phyloP scores from a whole-genome alignment of 2,329 filamentous ascomycete genomes.

The Tolypocladium ophioglossoides region DNA sequence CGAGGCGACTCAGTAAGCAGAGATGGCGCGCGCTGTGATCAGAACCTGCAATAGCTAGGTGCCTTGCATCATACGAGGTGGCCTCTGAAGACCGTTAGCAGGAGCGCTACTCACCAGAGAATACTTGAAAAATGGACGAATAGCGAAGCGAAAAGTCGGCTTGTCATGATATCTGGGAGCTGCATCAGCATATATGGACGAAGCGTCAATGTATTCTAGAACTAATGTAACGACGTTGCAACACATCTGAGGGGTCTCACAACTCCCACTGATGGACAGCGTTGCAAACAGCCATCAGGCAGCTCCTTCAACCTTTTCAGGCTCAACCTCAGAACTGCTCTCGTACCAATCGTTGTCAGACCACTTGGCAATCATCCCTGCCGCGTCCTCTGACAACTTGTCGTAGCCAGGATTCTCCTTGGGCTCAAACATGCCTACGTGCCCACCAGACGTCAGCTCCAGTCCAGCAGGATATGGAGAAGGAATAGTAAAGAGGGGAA shows the following conservation, averaged over 20 bases:
- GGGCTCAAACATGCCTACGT: slow-evolving; percentile 59
- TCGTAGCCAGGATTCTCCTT: slow-evolving; percentile 64
- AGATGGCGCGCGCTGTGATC: not conserved
- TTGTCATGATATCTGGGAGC: not conserved
- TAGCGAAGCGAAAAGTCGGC: not conserved
- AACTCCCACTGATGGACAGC: not conserved
- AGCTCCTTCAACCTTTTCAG: not conserved
- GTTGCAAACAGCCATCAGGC: not conserved
- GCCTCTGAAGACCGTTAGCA: not conserved
- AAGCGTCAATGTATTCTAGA: not conserved
- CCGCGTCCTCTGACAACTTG: slow-evolving; percentile 53
- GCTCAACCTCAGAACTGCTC: slow-evolving; percentile 29
- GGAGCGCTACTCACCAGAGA: not conserved
- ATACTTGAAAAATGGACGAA: not conserved
- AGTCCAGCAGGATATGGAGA: not conserved
- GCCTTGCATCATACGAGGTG: too few species aligned
- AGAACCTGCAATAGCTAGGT: not conserved
- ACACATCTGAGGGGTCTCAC: not conserved
- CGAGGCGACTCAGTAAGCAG: slow-evolving; percentile 28
- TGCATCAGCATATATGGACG: not conserved
- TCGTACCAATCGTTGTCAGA: slow-evolving; percentile 56
- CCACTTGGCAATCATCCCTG: slow-evolving; percentile 56
- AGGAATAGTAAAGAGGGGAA: not conserved
- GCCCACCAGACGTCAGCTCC: slow-evolving; percentile 5
- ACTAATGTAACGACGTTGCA: not conserved